These are phyloP conservation scores for Trametes punicea DNA, from an alignment of 768 basidiomycete genomes.

Conservation along the genomic window DNA sequence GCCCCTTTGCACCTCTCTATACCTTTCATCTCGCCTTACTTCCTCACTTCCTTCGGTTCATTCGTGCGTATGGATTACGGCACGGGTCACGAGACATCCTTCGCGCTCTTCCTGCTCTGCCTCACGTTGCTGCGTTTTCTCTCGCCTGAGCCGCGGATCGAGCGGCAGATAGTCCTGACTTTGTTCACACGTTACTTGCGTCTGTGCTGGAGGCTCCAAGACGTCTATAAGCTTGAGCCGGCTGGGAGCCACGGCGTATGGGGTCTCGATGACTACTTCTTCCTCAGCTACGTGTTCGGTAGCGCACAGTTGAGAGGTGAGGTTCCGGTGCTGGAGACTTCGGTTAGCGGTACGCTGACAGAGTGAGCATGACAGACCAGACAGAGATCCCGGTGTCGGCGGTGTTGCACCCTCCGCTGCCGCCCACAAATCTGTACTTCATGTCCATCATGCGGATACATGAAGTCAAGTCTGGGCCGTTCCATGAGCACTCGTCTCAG, in stretches of 20 bases:
- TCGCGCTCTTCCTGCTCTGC: constrained; percentile 72
- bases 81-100: constrained; percentile 92
- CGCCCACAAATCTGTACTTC: constrained; percentile 76
- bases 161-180: constrained; percentile 54
- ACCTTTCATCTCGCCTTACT: constrained; percentile 72
- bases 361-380: constrained; percentile 46
- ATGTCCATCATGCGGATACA: constrained; percentile 75
- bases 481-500: constrained; percentile 90
- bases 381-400: constrained; percentile 59
- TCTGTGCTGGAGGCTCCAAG: constrained; percentile 84
- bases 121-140: constrained; percentile 69
- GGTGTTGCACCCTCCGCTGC: constrained; percentile 55
- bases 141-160: constrained; percentile 54
- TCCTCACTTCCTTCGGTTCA: constrained; percentile 84
- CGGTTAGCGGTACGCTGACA: not conserved
- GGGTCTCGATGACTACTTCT: constrained; percentile 92
- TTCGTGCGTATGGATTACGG: constrained; percentile 94
- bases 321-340: not conserved
- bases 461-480: constrained; percentile 81
- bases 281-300: constrained; percentile 88
- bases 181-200: constrained; percentile 76
- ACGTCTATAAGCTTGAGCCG: constrained; percentile 87
- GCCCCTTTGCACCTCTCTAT: constrained; percentile 41
- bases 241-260: constrained; percentile 98
- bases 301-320: constrained; percentile 83